Conservation (phyloP, 2,329 filamentous ascomycete species). For the Amauroascus verrucosus region DNA sequence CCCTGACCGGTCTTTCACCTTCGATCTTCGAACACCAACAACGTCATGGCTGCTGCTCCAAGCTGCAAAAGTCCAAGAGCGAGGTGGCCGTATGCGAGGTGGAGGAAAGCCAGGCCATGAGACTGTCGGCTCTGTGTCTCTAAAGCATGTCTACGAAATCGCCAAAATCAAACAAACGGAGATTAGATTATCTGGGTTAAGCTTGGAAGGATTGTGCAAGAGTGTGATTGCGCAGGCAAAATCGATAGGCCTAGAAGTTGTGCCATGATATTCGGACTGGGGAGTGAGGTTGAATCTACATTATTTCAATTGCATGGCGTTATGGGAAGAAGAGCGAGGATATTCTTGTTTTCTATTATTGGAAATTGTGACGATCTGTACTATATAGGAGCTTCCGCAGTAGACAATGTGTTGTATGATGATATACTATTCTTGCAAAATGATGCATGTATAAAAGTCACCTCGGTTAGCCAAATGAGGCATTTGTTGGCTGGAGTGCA, state of each 20-base stretch:
- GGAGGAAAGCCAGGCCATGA: slow-evolving; percentile 66
- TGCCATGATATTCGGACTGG: slow-evolving; percentile 40
- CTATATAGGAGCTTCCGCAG: neutral
- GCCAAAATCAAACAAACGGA: slow-evolving; percentile 88
- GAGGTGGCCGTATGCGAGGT: slow-evolving; percentile 65
- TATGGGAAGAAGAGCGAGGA: neutral
- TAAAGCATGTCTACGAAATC: slow-evolving; percentile 97
- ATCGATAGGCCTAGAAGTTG: slow-evolving; percentile 62
- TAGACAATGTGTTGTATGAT: neutral
- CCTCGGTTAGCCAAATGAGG: no score
- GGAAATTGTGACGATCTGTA: no score
- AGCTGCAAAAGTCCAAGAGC: slow-evolving; percentile 61
- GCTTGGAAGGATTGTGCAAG: slow-evolving; percentile 60
- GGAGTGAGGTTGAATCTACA: neutral
- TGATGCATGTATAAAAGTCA: no score
- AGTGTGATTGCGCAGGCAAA: slow-evolving; percentile 65
- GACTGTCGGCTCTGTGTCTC: slow-evolving; percentile 68
- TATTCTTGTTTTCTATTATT: neutral
- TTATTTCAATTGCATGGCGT: slow-evolving; percentile 10
- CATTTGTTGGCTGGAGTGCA: no score
- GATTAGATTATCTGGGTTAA: slow-evolving; percentile 59
- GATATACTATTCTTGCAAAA: neutral
- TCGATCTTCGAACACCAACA: slow-evolving; percentile 88
- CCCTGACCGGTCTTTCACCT: slow-evolving; percentile 83
- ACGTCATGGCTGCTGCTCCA: slow-evolving; percentile 82